Evolutionary conservation across 75 land plant genomes (phyloP), one percentile per base, ranked within the genome.

Genomic region (Selaginella tamariscina): DNA sequence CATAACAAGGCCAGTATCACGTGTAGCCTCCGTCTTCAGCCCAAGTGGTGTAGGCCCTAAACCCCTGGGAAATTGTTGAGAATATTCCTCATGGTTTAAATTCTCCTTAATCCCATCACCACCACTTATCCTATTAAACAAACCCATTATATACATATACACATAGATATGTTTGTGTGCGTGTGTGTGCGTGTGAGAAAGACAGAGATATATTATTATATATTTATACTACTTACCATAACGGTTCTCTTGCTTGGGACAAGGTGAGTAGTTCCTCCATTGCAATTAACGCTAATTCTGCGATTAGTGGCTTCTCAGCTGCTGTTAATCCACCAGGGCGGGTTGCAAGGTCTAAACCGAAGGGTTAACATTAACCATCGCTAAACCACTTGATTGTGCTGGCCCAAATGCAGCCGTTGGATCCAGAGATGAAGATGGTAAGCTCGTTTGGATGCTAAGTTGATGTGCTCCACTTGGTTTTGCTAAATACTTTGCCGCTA

Each of bases 1-100:
- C 60, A 83, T 81, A 8, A 87, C 96, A 68, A 89, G 56, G 1
- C 82, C 77, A 49, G 70, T 81, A 31, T 82, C 86, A 1, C 97
- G 65, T 0, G 87, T 81, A 1, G 82, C 95, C 66, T 92, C 97
- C 5, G 39, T 75, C 80, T 31, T 73, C 13, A 87, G 72, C 0
- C 84, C 91, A 2, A 68, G 31, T 0, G 91, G 86, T 30, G 59
- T 83, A 0, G 81, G 82, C 0, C 91, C 91, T 22, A 85, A 76
- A 0, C 86, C 65, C 74, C 59, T 55, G 0, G 78, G 59, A 32
- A 88, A 86, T 80, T 0, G 66, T 70, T 0, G 73, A 69, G 77
- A 78, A 67, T 60, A 79, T 67, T 76, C 67, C 5, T 81, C 89
- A 2, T 70, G 70, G 24, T 65, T 60, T 2, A 71, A 1, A 18